Conservation (phyloP, 805 yeast genomes). For the Brettanomyces sp. region DNA sequence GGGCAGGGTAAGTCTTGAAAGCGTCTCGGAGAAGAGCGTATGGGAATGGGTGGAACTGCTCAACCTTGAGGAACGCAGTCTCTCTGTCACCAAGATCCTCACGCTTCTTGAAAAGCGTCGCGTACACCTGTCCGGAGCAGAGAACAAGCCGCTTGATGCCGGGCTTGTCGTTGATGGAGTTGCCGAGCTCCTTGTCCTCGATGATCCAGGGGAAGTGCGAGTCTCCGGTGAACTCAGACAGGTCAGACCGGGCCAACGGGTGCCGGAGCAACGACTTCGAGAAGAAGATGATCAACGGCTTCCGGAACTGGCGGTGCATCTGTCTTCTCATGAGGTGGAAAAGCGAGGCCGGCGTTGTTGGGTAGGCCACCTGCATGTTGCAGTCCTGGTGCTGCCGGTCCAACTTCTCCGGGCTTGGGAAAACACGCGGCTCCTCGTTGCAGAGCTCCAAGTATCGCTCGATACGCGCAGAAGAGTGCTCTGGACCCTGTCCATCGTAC, state of each 20-base stretch:
- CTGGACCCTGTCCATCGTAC: slow-evolving; percentile 99
- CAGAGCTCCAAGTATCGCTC: slow-evolving; percentile 95
- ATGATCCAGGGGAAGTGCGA: slow-evolving; percentile 93
- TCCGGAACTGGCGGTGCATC: slow-evolving; percentile 98
- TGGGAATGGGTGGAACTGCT: slow-evolving; percentile 99
- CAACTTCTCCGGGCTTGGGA: slow-evolving; percentile 84
- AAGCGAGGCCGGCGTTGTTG: slow-evolving; percentile 93
- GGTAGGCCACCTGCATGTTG: slow-evolving; percentile 96
- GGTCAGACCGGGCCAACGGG: slow-evolving; percentile 86
- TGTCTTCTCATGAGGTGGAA: slow-evolving; percentile 98
- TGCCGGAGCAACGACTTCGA: slow-evolving; percentile 93
- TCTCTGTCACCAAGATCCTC: slow-evolving; percentile 62
- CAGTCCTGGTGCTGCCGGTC: slow-evolving; percentile 98
- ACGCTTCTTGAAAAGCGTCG: slow-evolving; percentile 87
- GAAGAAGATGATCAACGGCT: slow-evolving; percentile 79
- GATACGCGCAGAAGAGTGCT: slow-evolving; percentile 95
- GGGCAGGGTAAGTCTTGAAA: slow-evolving; percentile 67
- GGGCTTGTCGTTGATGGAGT: slow-evolving; percentile 62
- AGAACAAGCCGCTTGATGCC: slow-evolving; percentile 83
- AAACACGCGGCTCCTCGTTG: slow-evolving; percentile 89
- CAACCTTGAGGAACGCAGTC: slow-evolving; percentile 83
- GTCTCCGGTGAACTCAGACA: slow-evolving; percentile 82
- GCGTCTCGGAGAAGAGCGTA: slow-evolving; percentile 85
- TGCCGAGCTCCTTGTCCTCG: slow-evolving; percentile 84
- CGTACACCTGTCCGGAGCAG: slow-evolving; percentile 89